Conservation (phyloP, 495 filamentous ascomycete species). For the Venustampulla echinocandica region DNA sequence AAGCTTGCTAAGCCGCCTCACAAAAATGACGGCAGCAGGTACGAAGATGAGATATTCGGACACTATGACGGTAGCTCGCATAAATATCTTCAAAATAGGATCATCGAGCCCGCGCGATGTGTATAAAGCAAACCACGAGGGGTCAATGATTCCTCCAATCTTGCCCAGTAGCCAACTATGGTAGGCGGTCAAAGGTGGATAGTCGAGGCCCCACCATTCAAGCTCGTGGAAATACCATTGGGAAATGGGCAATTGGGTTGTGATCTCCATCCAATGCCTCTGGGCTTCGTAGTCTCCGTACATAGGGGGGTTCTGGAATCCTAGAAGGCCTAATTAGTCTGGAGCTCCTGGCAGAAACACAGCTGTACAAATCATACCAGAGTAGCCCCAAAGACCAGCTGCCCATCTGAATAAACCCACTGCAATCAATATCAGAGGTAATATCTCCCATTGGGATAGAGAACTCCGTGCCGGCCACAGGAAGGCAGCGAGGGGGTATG, state of each 20-base stretch:
- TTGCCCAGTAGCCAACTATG: conserved; percentile 91
- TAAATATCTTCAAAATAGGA: conserved; percentile 77
- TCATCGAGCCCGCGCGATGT: conserved; percentile 75
- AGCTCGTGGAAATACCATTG: conserved; percentile 98
- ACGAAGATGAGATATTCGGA: conserved; percentile 88
- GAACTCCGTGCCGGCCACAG: conserved; percentile 81
- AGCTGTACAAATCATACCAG: conserved; percentile 47
- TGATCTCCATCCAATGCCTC: conserved; percentile 97
- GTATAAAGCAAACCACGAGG: conserved; percentile 82
- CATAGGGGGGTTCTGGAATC: conserved; percentile 76
- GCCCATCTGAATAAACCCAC: conserved; percentile 92
- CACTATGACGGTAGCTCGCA: conserved; percentile 81
- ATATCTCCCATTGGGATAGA: conserved; percentile 84
- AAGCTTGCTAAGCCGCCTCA: conserved; percentile 64
- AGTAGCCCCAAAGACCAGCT: conserved; percentile 87
- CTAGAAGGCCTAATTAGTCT: conserved; percentile 31
- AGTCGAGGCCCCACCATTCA: conserved; percentile 96
- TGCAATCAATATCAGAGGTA: conserved; percentile 80
- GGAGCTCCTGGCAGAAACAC: neutral
- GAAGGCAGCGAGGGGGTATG: conserved; percentile 84
- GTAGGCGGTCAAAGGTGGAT: conserved; percentile 94
- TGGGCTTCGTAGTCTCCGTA: conserved; percentile 97
- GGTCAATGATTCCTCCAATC: conserved; percentile 70
- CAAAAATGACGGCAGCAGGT: conserved; percentile 75
- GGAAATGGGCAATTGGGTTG: conserved; percentile 74